Base-by-base conservation (phyloP, 2,329 filamentous ascomycete species). In the Biscogniauxia mediterranea region DNA sequence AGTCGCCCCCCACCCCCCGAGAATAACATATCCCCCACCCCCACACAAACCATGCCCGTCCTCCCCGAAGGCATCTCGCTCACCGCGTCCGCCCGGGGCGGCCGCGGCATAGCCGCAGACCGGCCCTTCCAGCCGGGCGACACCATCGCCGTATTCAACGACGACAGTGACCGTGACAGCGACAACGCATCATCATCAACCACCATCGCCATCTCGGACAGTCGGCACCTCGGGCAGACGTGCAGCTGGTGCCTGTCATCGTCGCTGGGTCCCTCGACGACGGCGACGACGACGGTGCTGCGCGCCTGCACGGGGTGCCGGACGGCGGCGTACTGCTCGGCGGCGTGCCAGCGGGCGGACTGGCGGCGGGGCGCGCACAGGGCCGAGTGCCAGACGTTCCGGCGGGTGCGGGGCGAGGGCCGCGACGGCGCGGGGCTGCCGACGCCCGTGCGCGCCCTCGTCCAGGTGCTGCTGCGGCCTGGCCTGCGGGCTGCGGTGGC, bases 261-360 rank as follows among this genome's bases (percentile, higher is more conserved):
- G 49, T n/a, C n/a, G n/a, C n/a, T n/a, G n/a, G n/a, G n/a, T n/a
- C n/a, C n/a, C n/a, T n/a, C n/a, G n/a, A n/a, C n/a, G n/a, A n/a
- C 56, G 51, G 58, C 62, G 8, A 56, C 56, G 19, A 32, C 26
- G 69, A n/a, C n/a, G n/a, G n/a, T n/a, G n/a, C n/a, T 73, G 19
- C 70, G 70, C 23, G 76, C 78, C 21, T 89, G 86, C 73, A 80
- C 80, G 0, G 80, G 77, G 55, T 89, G 86, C 74, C 79, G 76
- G 26, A 76, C 80, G 1, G 78, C 79, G 3, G 78, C 76, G 25
- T 89, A 89, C 77, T 89, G 86, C 75, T 76, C 77, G 56, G 59
- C 74, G 7, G 65, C 70, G 5, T 89, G 86, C 73, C 86, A 89
- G 73, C 75, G 75, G 23, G 74, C 78, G 1, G 80, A 83, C 69